Conservation (phyloP, 306 rosid species). For the Acacia crassicarpa region DNA sequence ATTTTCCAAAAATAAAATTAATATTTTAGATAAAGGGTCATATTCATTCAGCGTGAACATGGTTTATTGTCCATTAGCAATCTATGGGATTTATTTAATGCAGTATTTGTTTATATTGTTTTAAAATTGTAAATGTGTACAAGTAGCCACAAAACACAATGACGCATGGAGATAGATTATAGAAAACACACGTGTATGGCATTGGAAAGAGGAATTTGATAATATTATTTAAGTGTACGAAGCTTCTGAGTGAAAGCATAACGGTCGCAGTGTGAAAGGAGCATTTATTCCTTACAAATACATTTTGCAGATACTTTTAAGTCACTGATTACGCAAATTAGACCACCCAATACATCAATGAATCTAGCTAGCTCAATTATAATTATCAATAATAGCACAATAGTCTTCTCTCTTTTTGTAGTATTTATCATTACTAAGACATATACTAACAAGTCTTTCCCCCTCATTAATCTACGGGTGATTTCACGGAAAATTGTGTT, state of each 20-base stretch:
- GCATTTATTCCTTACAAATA: slow-evolving; percentile 2
- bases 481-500: background rate
- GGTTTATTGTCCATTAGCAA: background rate
- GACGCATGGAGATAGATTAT: background rate
- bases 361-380: background rate
- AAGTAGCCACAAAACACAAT: background rate
- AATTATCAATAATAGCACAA: background rate
- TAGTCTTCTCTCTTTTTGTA: background rate
- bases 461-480: background rate
- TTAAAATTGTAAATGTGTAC: background rate
- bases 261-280: background rate
- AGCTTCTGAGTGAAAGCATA: background rate
- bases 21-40: background rate
- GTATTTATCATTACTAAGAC: background rate
- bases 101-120: background rate
- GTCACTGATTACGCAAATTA: background rate
- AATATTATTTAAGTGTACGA: background rate
- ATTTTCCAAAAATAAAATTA: background rate
- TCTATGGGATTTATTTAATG: background rate
- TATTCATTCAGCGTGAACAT: background rate
- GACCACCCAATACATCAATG: background rate
- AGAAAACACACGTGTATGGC: background rate
- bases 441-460: background rate
- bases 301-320: background rate
- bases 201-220: background rate